phyloP scores from a whole-genome alignment of 139 green algal genomes.

The Tetraselmis striata region DNA sequence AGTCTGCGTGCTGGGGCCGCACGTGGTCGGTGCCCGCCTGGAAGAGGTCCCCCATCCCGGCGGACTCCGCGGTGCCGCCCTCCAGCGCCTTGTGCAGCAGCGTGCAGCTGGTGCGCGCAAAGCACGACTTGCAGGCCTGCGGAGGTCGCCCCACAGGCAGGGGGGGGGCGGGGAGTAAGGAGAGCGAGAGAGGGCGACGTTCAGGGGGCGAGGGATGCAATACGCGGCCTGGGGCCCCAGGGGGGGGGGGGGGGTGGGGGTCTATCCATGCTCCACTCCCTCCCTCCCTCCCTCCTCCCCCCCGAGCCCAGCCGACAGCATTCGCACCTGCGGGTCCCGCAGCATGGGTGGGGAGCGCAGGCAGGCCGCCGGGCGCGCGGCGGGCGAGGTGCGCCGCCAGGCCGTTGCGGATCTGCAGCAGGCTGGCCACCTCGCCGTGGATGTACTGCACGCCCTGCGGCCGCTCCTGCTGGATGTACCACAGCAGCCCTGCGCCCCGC shows the following conservation, averaged over 20 bases:
- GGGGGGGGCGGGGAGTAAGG: too few species aligned
- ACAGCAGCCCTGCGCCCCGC: conserved; percentile 68
- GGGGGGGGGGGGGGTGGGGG: too few species aligned
- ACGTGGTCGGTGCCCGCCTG: conserved; percentile 2
- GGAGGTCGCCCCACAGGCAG: conserved; percentile 20
- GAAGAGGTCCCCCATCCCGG: conserved; percentile 20
- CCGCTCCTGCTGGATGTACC: conserved; percentile 33
- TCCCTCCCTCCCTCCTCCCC: too few species aligned
- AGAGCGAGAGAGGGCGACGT: too few species aligned
- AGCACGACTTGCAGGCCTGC: conserved; percentile 39
- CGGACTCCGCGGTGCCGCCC: conserved; percentile 22
- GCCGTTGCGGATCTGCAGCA: conserved; percentile 52
- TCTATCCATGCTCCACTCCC: too few species aligned
- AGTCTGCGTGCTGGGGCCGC: conserved; percentile 29
- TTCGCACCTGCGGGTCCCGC: neutral
- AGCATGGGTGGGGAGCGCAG: conserved; percentile 32
- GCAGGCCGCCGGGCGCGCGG: neutral
- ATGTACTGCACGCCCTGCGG: conserved; percentile 9
- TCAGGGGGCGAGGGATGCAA: too few species aligned
- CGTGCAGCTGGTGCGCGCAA: conserved; percentile 38
- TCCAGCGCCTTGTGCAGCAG: conserved; percentile 50
- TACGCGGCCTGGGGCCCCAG: too few species aligned
- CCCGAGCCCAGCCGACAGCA: too few species aligned
- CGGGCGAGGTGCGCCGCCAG: conserved; percentile 49
- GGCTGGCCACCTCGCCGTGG: conserved; percentile 38